Evolutionary conservation across 805 yeast species (phyloP).

Genomic region (Barnettozyma vustinii): DNA sequence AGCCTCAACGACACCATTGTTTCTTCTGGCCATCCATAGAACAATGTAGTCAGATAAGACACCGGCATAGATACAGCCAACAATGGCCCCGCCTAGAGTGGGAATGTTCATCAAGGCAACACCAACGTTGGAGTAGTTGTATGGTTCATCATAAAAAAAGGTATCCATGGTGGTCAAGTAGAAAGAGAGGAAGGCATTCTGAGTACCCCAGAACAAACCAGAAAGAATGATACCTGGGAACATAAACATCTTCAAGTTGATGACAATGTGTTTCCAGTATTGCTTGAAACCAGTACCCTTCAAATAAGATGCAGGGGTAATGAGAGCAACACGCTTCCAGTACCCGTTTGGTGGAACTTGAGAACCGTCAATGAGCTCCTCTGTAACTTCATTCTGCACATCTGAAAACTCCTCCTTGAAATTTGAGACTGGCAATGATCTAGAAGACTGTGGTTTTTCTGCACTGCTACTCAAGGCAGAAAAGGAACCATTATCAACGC

Average conservation of each 20-base stretch:
- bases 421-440: background rate
- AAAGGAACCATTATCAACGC: conserved; percentile 8
- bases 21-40: conserved; percentile 53
- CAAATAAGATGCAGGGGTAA: conserved; percentile 55
- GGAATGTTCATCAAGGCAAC: conserved; percentile 78
- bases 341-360: conserved; percentile 38
- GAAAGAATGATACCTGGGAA: conserved; percentile 63
- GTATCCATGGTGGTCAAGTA: conserved; percentile 72
- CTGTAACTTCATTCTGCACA: conserved; percentile 7
- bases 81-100: conserved; percentile 55
- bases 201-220: conserved; percentile 76
- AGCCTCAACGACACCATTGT: conserved; percentile 59
- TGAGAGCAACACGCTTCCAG: conserved; percentile 40
- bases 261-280: conserved; percentile 45
- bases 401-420: background rate
- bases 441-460: background rate
- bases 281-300: conserved; percentile 64
- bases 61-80: conserved; percentile 66
- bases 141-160: conserved; percentile 59
- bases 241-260: conserved; percentile 50
- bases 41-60: conserved; percentile 54
- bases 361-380: conserved; percentile 34
- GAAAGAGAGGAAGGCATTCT: conserved; percentile 70
- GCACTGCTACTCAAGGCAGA: background rate
- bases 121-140: conserved; percentile 56